These are phyloP conservation scores for Lecanicillium sp. DNA, from an alignment of 2,329 filamentous ascomycete species.

Conservation along the genomic window DNA sequence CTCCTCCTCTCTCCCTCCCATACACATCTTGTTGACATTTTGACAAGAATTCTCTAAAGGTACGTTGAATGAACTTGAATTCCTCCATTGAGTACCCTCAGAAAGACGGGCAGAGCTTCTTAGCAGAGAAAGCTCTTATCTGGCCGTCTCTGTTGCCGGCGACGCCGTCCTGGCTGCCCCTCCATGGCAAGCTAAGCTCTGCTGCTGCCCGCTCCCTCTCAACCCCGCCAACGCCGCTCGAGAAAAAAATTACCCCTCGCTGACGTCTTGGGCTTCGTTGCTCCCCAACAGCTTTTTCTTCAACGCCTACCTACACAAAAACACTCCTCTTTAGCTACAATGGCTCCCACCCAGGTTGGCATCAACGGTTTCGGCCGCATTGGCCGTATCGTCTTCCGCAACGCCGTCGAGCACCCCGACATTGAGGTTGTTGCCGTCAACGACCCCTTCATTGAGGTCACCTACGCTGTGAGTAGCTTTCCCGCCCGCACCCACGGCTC, in stretches of 20 bases:
- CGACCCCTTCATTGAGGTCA: conserved; percentile 97
- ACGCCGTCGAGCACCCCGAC: conserved; percentile 82
- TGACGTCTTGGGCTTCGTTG: conserved; percentile 6
- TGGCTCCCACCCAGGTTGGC: conserved; percentile 64
- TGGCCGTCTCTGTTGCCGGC: too few species aligned
- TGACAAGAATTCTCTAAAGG: too few species aligned
- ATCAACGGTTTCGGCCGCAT: conserved; percentile 99
- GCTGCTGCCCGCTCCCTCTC: not conserved
- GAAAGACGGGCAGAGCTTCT: too few species aligned
- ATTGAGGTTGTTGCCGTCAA: conserved; percentile 95
- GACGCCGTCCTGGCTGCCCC: too few species aligned
- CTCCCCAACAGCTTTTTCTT: conserved; percentile 4
- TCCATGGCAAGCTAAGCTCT: too few species aligned
- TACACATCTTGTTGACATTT: too few species aligned
- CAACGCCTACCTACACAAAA: not conserved
- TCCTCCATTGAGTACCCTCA: too few species aligned
- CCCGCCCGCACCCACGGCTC: not conserved
- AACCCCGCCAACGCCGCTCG: conserved; percentile 6
- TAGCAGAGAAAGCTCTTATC: too few species aligned
- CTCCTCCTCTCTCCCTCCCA: too few species aligned
- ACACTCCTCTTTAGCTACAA: conserved; percentile 17
- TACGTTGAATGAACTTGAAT: too few species aligned
- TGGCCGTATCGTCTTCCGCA: conserved; percentile 98
- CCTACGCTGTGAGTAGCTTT: conserved; percentile 78
- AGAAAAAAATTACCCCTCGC: conserved; percentile 5